Evolutionary conservation across 2,329 filamentous ascomycete species (phyloP).

Genomic region (Eutypa lata): DNA sequence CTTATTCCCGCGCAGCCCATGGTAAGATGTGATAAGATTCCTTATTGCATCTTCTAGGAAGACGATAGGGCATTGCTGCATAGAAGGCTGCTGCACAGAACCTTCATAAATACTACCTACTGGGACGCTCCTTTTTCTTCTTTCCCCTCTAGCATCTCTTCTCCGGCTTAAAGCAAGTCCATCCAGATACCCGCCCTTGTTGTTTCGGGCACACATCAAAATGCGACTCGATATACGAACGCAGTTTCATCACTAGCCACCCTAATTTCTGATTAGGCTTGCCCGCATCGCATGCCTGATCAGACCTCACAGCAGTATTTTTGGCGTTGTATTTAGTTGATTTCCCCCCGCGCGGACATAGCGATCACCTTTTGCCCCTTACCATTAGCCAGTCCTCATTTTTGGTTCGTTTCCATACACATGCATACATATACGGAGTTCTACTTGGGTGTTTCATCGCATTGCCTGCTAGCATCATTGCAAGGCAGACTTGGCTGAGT

Average conservation of each 20-base stretch:
- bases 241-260: background rate
- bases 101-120: background rate
- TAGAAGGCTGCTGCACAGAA: background rate
- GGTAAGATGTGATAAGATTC: too few relatives aligned
- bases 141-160: background rate
- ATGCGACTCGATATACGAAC: background rate
- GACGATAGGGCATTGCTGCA: background rate
- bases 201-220: background rate
- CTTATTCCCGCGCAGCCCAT: background rate
- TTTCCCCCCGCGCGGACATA: too few relatives aligned
- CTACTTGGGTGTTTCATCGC: background rate
- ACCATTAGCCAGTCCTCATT: background rate
- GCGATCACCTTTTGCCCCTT: background rate
- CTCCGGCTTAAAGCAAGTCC: background rate
- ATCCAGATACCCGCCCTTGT: background rate
- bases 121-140: background rate
- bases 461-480: background rate
- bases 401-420: background rate
- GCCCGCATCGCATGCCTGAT: too few relatives aligned
- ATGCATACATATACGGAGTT: background rate
- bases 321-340: background rate
- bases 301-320: too few relatives aligned
- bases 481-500: background rate
- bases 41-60: background rate
- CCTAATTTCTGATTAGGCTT: background rate